A percentile compares a stretch with the other conserved stretches of the same genome.
Conservation (phyloP, 2,329 filamentous ascomycete genomes). For the Aspergillus piperis region DNA sequence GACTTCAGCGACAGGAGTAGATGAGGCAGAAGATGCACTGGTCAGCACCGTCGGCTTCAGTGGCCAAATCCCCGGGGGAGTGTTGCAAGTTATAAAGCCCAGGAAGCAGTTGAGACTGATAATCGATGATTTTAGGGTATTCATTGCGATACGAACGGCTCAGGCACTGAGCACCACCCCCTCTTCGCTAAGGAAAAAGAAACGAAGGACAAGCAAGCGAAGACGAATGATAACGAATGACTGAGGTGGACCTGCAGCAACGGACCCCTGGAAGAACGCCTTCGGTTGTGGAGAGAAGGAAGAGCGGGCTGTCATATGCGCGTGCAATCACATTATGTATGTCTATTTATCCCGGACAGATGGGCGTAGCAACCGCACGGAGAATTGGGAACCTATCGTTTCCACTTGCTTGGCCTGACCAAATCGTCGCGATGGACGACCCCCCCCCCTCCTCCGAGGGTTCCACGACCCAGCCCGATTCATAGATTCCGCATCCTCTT, state of each 20-base stretch:
- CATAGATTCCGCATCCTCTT: background rate
- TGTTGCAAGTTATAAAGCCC: conserved; percentile 36
- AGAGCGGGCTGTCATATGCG: conserved; percentile 4
- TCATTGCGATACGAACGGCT: conserved; percentile 25
- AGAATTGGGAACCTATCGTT: conserved; percentile 12
- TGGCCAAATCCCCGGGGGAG: conserved; percentile 32
- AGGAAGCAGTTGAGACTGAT: conserved; percentile 30
- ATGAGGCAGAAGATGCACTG: background rate
- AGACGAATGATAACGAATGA: conserved; percentile 19
- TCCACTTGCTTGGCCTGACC: background rate
- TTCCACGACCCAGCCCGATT: conserved; percentile 6
- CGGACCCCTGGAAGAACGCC: conserved; percentile 13
- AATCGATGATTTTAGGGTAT: conserved; percentile 19
- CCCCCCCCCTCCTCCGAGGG: background rate
- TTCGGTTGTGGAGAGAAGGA: conserved; percentile 3
- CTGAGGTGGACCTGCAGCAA: conserved; percentile 9
- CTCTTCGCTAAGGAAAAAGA: conserved; percentile 13
- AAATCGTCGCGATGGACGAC: too few relatives aligned
- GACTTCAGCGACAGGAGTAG: background rate
- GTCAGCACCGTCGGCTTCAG: conserved; percentile 27
- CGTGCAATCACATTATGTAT: conserved; percentile 12
- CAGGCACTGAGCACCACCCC: conserved; percentile 4
- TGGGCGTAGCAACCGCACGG: background rate
- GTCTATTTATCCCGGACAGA: conserved; percentile 12
- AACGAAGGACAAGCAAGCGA: conserved; percentile 7